phyloP scores from a whole-genome alignment of 2,329 filamentous ascomycete genomes.

The Colletotrichum lentis region DNA sequence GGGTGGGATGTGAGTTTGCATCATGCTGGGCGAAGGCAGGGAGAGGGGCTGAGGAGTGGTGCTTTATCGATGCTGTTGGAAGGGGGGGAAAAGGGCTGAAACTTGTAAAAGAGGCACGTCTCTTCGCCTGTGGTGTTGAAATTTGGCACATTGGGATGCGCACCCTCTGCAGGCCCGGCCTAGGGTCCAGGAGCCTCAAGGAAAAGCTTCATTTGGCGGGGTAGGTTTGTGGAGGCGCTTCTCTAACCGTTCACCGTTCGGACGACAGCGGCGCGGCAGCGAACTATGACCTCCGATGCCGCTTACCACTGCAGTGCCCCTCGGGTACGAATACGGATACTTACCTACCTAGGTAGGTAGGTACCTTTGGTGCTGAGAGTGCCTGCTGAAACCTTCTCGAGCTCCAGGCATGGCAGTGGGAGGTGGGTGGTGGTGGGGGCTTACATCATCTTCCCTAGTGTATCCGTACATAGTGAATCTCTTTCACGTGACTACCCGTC shows the following conservation, averaged over 20 bases:
- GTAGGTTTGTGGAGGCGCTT: constrained; percentile 32
- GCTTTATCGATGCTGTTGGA: background rate
- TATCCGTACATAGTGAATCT: background rate
- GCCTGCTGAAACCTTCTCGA: constrained; percentile 3
- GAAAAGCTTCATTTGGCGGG: constrained; percentile 27
- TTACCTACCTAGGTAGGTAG: no score
- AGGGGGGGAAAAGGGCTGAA: constrained; percentile 7
- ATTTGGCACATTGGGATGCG: constrained; percentile 22
- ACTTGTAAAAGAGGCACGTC: constrained; percentile 10
- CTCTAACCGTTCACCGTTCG: constrained; percentile 34
- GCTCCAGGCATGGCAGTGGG: constrained; percentile 12
- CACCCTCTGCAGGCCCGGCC: background rate
- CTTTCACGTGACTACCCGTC: constrained; percentile 36
- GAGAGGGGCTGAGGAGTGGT: background rate
- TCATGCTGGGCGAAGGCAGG: no score
- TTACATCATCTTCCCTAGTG: background rate
- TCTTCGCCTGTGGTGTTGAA: constrained; percentile 8
- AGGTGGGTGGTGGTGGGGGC: no score
- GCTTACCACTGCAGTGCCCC: background rate
- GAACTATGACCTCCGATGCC: constrained; percentile 11
- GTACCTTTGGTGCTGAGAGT: background rate
- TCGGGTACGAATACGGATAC: no score
- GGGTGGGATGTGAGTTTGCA: background rate
- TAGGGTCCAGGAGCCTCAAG: constrained; percentile 9
- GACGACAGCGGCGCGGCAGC: constrained; percentile 23